Percentiles rank a stretch among this genome's conserved stretches.
These are phyloP conservation scores for Adansonia rubrostipa DNA, from an alignment of 441 rosid species.

Conservation along the genomic window DNA sequence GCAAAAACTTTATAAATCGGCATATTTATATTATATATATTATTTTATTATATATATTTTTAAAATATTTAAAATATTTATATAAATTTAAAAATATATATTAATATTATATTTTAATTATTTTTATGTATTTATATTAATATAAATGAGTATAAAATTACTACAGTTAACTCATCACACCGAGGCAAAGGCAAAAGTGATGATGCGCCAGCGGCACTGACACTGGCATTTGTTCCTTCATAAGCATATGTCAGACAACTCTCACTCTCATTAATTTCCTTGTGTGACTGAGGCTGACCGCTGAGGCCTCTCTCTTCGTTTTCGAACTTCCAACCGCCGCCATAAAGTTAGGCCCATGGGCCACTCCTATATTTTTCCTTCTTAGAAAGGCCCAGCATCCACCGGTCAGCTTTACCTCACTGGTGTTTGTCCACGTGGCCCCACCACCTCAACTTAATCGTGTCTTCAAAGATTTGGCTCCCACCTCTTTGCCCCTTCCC, in stretches of 20 bases:
- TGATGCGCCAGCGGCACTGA: not conserved
- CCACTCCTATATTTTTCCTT: not conserved
- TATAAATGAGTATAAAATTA: no score
- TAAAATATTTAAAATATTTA: no score
- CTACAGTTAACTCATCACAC: not conserved
- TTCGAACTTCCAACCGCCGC: not conserved
- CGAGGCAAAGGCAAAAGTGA: not conserved
- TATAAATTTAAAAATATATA: no score
- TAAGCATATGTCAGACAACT: no score
- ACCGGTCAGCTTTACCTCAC: not conserved
- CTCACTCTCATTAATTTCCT: not conserved
- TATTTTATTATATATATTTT: no score
- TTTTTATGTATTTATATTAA: no score
- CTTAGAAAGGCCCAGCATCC: conserved; percentile 11
- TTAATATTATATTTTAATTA: no score
- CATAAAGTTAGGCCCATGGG: not conserved
- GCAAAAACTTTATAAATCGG: no score
- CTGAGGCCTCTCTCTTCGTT: not conserved
- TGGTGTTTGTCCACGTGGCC: conserved; percentile 5
- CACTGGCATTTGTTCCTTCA: not conserved
- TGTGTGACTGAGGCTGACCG: not conserved
- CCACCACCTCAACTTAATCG: conserved; percentile 9
- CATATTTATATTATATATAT: no score
- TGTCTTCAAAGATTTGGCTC: not conserved
- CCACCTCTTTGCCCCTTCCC: not conserved